Conservation (phyloP, 2,329 filamentous ascomycete species). For the Pseudodiploospora longispora region DNA sequence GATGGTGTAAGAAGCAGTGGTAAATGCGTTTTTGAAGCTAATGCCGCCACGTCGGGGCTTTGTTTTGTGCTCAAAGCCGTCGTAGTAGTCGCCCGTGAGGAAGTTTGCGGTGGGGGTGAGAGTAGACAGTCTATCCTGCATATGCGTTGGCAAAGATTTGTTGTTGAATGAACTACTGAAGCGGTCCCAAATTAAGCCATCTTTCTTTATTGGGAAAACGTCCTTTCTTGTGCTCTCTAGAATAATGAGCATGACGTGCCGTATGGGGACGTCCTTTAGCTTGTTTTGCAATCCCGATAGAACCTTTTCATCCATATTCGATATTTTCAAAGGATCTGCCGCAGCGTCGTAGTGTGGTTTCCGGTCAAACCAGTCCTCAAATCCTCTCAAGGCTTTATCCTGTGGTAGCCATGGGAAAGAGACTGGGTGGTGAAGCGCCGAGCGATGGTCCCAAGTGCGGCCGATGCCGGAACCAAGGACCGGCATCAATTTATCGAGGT, state of each 20-base stretch:
- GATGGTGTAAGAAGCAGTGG: constrained; percentile 34
- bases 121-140: constrained; percentile 17
- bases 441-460: constrained; percentile 13
- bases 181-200: constrained; percentile 28
- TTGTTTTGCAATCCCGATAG: constrained; percentile 17
- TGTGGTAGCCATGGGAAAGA: constrained; percentile 13
- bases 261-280: constrained; percentile 26
- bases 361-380: constrained; percentile 21
- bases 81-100: constrained; percentile 27
- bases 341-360: constrained; percentile 25
- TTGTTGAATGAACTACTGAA: constrained; percentile 24
- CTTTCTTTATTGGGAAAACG: constrained; percentile 35
- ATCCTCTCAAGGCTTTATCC: constrained; percentile 8
- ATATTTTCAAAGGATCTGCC: constrained; percentile 31
- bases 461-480: constrained; percentile 10
- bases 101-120: constrained; percentile 25
- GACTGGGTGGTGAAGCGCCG: constrained; percentile 12
- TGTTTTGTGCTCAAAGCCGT: constrained; percentile 21
- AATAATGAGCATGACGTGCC: constrained; percentile 35
- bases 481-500: constrained; percentile 2
- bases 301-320: constrained; percentile 28
- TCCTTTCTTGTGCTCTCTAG: constrained; percentile 38
- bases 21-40: constrained; percentile 31
- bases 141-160: constrained; percentile 23
- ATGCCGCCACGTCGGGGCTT: constrained; percentile 27